Conservation (phyloP, 2,329 filamentous ascomycete species). For the Ceratocystis ficicola region DNA sequence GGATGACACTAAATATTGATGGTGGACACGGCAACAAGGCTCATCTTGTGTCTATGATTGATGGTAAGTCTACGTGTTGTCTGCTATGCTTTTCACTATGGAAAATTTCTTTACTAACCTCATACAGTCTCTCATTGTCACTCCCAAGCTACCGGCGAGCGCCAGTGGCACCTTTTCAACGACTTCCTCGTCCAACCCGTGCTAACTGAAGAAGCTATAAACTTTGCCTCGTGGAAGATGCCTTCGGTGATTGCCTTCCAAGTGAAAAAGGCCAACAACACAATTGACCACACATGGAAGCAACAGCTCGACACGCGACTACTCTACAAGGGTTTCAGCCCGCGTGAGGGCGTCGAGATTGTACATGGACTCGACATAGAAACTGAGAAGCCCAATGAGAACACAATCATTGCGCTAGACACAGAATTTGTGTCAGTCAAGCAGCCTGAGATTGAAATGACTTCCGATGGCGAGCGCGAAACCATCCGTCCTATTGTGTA, state of each 20-base stretch:
- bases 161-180: constrained; percentile 92
- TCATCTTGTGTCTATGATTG: constrained; percentile 82
- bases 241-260: constrained; percentile 84
- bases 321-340: constrained; percentile 56
- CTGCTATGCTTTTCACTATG: constrained; percentile 2
- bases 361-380: constrained; percentile 47
- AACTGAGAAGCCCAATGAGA: constrained; percentile 54
- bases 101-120: neutral
- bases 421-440: constrained; percentile 93
- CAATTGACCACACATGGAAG: constrained; percentile 79
- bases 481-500: constrained; percentile 85
- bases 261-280: constrained; percentile 65
- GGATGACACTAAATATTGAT: constrained; percentile 81
- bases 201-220: constrained; percentile 64
- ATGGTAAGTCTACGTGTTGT: constrained; percentile 42
- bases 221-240: constrained; percentile 84
- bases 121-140: constrained; percentile 20
- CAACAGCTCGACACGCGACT: constrained; percentile 69
- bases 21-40: constrained; percentile 65
- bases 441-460: constrained; percentile 90
- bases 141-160: constrained; percentile 41
- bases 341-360: constrained; percentile 34
- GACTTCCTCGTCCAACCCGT: constrained; percentile 84
- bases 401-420: constrained; percentile 76
- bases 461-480: constrained; percentile 81